Conservation (phyloP, 495 filamentous ascomycete genomes). For the Aspergillus conjunctus region DNA sequence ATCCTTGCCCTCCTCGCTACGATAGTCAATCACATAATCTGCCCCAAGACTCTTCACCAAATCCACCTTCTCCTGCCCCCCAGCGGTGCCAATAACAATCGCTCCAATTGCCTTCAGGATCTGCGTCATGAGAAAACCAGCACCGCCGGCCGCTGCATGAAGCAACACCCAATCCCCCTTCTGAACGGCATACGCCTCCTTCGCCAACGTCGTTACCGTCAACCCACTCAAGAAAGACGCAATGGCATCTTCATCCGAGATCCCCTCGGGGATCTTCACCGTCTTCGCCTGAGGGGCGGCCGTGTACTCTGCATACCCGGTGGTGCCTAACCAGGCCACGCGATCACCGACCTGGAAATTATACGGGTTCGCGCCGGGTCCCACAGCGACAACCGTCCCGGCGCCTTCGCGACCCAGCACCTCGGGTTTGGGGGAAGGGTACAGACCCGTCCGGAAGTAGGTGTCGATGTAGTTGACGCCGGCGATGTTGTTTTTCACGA, state of each 20-base stretch:
- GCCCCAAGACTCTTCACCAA: constrained; percentile 70
- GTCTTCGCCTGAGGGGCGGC: constrained; percentile 58
- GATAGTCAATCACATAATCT: constrained; percentile 72
- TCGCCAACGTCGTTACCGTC: constrained; percentile 80
- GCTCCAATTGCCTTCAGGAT: constrained; percentile 74
- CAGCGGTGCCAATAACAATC: constrained; percentile 80
- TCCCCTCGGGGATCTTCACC: constrained; percentile 62
- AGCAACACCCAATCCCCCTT: constrained; percentile 83
- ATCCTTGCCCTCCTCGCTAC: constrained; percentile 63
- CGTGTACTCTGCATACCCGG: constrained; percentile 79
- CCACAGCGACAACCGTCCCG: constrained; percentile 60
- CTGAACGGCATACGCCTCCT: constrained; percentile 74
- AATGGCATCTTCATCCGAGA: constrained; percentile 64
- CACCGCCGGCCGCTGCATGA: constrained; percentile 89
- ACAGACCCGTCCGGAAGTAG: constrained; percentile 91
- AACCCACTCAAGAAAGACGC: constrained; percentile 79
- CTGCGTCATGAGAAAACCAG: constrained; percentile 77
- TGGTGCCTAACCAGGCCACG: constrained; percentile 64
- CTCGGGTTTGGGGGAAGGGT: constrained; percentile 73
- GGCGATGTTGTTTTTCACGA: constrained; percentile 83
- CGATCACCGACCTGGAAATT: constrained; percentile 63
- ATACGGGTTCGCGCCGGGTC: constrained; percentile 44
- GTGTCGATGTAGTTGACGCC: constrained; percentile 89
- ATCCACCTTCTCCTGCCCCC: constrained; percentile 69
- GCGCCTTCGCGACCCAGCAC: constrained; percentile 84